Evolutionary conservation across 148 eudicot species (phyloP).

Genomic region (Amaranthus palmeri): DNA sequence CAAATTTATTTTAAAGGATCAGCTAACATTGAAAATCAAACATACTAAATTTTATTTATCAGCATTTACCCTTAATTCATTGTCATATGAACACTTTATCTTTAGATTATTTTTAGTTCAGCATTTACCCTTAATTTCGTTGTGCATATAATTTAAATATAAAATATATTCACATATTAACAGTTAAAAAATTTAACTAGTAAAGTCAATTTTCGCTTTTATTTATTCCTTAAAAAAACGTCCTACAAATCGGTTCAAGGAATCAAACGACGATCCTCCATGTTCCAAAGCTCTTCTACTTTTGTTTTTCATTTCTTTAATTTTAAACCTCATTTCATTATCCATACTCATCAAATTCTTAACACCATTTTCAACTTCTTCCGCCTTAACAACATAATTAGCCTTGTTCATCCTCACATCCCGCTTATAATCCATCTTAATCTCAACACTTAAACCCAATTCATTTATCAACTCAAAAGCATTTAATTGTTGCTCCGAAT

Average conservation of each 20-base stretch:
- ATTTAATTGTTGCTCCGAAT: slow-evolving; percentile 27
- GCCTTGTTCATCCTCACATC: not conserved
- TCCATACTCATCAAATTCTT: slow-evolving; percentile 18
- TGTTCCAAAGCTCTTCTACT: slow-evolving; percentile 25
- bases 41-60: too few relatives aligned
- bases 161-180: too few relatives aligned
- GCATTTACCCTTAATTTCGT: too few relatives aligned
- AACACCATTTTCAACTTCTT: slow-evolving; percentile 25
- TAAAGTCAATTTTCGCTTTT: too few relatives aligned
- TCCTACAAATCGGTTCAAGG: slow-evolving; percentile 18
- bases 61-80: too few relatives aligned
- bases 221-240: too few relatives aligned
- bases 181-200: too few relatives aligned
- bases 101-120: too few relatives aligned
- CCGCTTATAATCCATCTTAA: slow-evolving; percentile 22
- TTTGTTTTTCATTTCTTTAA: slow-evolving; percentile 13
- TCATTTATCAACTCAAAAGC: slow-evolving; percentile 27
- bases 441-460: slow-evolving; percentile 21
- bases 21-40: too few relatives aligned
- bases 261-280: slow-evolving; percentile 28
- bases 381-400: slow-evolving; percentile 11
- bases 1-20: too few relatives aligned
- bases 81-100: too few relatives aligned
- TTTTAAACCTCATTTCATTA: slow-evolving; percentile 14
- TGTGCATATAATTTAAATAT: too few relatives aligned